Evolutionary conservation across 208 protist species (phyloP).

Genomic region (Leptomonas seymouri): DNA sequence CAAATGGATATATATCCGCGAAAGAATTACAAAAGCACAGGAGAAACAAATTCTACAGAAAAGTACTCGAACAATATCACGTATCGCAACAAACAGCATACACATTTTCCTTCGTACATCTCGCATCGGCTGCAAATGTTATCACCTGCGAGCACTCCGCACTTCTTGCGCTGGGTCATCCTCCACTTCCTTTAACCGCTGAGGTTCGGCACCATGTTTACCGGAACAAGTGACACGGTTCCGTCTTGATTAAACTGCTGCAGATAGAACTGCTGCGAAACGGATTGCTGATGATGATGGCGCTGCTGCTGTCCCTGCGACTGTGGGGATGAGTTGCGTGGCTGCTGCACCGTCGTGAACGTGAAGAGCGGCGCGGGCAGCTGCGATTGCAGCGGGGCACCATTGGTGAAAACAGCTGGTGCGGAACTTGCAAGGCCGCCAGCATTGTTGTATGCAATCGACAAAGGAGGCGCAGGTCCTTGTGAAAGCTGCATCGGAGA

Average conservation of each 20-base stretch:
- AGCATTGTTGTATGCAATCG: background rate
- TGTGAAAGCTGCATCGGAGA: conserved; percentile 9
- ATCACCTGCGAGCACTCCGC: too few relatives aligned
- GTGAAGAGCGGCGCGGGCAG: conserved; percentile 5
- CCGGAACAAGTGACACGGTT: conserved; percentile 30
- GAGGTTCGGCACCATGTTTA: conserved; percentile 26
- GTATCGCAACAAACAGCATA: too few relatives aligned
- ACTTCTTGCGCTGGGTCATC: background rate
- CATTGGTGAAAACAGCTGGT: background rate
- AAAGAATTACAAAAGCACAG: background rate
- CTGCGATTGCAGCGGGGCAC: background rate
- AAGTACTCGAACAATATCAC: background rate
- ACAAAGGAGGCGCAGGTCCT: background rate
- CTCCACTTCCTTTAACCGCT: background rate
- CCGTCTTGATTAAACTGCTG: conserved; percentile 38
- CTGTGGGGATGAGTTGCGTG: conserved; percentile 7
- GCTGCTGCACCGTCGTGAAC: conserved; percentile 11
- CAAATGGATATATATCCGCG: too few relatives aligned
- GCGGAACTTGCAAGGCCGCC: background rate
- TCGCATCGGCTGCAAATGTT: too few relatives aligned
- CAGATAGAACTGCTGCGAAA: conserved; percentile 34
- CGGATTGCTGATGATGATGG: too few relatives aligned
- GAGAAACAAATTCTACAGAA: background rate
- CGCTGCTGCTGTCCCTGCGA: conserved; percentile 10
- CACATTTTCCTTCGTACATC: too few relatives aligned